These are phyloP conservation scores for Globisporangium rhizosaccharum DNA, from an alignment of 352 stramenopile species.

Conservation along the genomic window DNA sequence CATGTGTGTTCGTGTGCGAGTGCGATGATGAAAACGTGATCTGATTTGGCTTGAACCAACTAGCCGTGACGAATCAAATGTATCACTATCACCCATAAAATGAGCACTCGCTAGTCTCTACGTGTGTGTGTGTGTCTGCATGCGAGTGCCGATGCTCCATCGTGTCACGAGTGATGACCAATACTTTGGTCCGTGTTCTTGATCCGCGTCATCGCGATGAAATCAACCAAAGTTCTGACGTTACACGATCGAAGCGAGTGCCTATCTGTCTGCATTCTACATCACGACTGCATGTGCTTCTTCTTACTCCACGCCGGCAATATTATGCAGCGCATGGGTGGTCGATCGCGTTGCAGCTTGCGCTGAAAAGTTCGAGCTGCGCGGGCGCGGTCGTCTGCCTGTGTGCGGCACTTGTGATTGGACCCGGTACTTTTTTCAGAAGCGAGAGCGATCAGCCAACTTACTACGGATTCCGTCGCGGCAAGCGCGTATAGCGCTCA, in stretches of 20 bases:
- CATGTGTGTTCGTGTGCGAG: slow-evolving; percentile 20
- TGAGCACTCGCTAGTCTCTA: slow-evolving; percentile 53
- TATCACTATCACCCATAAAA: slow-evolving; percentile 93
- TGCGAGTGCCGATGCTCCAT: slow-evolving; percentile 2
- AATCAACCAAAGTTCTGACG: slow-evolving; percentile 87
- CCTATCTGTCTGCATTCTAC: slow-evolving; percentile 17
- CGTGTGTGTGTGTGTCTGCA: slow-evolving; percentile 13
- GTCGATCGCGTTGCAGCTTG: slow-evolving; percentile 20
- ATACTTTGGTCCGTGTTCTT: slow-evolving; percentile 92
- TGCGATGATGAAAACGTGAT: slow-evolving; percentile 83
- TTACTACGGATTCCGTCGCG: slow-evolving; percentile 83
- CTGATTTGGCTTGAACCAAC: slow-evolving; percentile 89
- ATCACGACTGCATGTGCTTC: slow-evolving; percentile 39
- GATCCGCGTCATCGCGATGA: slow-evolving; percentile 90
- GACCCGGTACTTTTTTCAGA: slow-evolving; percentile 85
- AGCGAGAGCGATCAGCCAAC: slow-evolving; percentile 76
- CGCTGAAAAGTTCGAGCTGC: slow-evolving; percentile 79
- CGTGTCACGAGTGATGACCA: slow-evolving; percentile 67
- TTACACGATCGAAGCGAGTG: slow-evolving; percentile 16
- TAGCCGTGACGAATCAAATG: slow-evolving; percentile 88
- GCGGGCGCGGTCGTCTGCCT: slow-evolving; percentile 15
- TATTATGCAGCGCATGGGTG: slow-evolving; percentile 47
- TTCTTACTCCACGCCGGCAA: slow-evolving; percentile 87
- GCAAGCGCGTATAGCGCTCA: slow-evolving; percentile 9
- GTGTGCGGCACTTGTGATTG: slow-evolving; percentile 73